Conservation (phyloP, 257 asterid species). For the Ophiorrhiza pumila region DNA sequence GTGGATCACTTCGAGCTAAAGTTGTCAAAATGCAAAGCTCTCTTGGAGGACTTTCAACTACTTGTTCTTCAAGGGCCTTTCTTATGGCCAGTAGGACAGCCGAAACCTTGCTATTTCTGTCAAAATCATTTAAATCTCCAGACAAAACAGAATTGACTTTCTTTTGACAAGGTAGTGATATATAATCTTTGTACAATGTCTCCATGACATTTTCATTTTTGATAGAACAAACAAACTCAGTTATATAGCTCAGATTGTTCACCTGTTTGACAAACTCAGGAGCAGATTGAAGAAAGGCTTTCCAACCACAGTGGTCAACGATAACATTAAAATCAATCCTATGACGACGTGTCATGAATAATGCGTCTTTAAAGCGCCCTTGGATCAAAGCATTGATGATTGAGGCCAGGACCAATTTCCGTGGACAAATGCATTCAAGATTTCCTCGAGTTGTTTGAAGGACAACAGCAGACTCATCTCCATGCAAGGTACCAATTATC, state of each 20-base stretch:
- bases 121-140: slow-evolving; percentile 32
- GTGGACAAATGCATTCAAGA: slow-evolving; percentile 92
- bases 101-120: slow-evolving; percentile 49
- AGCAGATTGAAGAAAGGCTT: slow-evolving; percentile 61
- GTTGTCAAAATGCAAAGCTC: slow-evolving; percentile 97
- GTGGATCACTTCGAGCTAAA: slow-evolving; percentile 75
- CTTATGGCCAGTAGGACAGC: slow-evolving; percentile 57
- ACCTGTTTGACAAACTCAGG: slow-evolving; percentile 79
- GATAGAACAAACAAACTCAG: slow-evolving; percentile 83
- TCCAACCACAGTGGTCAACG: slow-evolving; percentile 83
- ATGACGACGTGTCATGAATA: slow-evolving; percentile 83
- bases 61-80: slow-evolving; percentile 79
- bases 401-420: slow-evolving; percentile 80
- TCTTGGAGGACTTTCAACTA: slow-evolving; percentile 67
- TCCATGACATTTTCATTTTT: slow-evolving; percentile 74
- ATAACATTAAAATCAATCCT: slow-evolving; percentile 93
- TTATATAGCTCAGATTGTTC: slow-evolving; percentile 66
- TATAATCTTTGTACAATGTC: slow-evolving; percentile 59
- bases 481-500: slow-evolving; percentile 75
- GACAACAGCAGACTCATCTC: slow-evolving; percentile 92
- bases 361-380: slow-evolving; percentile 76
- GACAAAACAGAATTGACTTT: slow-evolving; percentile 26
- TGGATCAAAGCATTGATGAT: slow-evolving; percentile 66
- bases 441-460: slow-evolving; percentile 89
- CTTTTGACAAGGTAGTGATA: slow-evolving; percentile 33